phyloP scores from a whole-genome alignment of 1,139 yeast genomes.

The Trichomonascaceae sp. region DNA sequence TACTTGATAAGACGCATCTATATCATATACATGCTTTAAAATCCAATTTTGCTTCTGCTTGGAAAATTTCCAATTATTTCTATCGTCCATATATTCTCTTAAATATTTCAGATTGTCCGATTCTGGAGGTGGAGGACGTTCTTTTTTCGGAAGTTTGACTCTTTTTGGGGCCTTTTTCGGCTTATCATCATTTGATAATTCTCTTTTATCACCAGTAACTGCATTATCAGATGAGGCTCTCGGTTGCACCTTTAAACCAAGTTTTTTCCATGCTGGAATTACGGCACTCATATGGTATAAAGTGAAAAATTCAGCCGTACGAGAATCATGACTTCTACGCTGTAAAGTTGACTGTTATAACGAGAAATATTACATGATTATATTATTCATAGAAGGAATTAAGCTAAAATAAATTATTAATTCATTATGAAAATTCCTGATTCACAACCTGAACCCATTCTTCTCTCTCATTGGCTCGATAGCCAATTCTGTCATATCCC shows the following conservation, averaged over 20 bases:
- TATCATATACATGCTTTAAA: constrained; percentile 54
- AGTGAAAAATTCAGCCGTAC: constrained; percentile 2
- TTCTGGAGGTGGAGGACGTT: constrained; percentile 70
- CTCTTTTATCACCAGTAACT: neutral
- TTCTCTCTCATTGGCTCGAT: neutral
- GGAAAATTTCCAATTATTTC: constrained; percentile 78
- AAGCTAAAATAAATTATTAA: no score
- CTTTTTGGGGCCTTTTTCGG: constrained; percentile 64
- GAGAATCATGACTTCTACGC: neutral
- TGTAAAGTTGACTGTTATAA: neutral
- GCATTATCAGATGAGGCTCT: constrained; percentile 12
- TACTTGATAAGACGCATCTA: constrained; percentile 52
- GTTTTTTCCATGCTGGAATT: constrained; percentile 88
- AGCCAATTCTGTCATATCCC: neutral
- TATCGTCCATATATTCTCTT: constrained; percentile 56
- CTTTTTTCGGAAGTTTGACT: constrained; percentile 65
- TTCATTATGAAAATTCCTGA: neutral
- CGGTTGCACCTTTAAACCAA: constrained; percentile 57
- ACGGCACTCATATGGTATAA: constrained; percentile 1
- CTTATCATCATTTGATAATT: constrained; percentile 14
- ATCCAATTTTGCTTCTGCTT: constrained; percentile 95
- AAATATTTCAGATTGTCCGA: constrained; percentile 76
- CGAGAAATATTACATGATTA: neutral
- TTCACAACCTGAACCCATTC: neutral
- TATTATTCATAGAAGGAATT: neutral